Base-by-base conservation (phyloP, 2,329 filamentous ascomycete species). In the Pyrenochaeta sp. region DNA sequence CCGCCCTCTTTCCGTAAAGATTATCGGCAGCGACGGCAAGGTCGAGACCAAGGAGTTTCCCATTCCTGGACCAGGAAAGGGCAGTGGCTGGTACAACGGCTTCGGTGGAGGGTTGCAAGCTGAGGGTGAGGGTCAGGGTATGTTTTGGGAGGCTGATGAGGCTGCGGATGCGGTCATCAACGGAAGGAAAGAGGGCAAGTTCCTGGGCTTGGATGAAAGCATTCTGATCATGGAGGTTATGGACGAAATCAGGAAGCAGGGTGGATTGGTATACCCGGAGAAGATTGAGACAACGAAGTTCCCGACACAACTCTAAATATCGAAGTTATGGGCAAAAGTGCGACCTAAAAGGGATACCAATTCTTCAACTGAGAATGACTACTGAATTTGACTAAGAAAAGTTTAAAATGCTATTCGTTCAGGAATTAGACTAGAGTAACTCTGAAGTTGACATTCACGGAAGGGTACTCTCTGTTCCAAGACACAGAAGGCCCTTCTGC, bases 121-220 rank as follows among this genome's bases (percentile, higher is more conserved):
- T 44, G 82, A 83, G 19, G 80, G 77, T 10, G 72, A 77, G 57
- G 90, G 89, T 8, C 86, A 90, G 53, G 90, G 90, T 35, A 94
- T 95, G 89, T 94, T 90, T 74, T 93, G 87, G 87, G 88, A 92
- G 69, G 89, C 89, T 1, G 89, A 92, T 67, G 89, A 90, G 75
- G 87, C 83, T 53, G 89, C 86, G 19, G 79, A 85, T 31, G 89
- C 87, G 55, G 65, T 96, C 44, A 78, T 87, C 29, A 90, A 94
- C 66, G 89, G 90, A 15, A 84, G 84, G 72, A 81, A 86, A 61
- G 86, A 96, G 77, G 90, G 89, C 66, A 79, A 81, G 41, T 70
- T 56, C 41, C 59, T 71, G 34, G 80, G 80, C 9, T 74, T 94
- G 71, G 83, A 86, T 31, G 91, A 96, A 79, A 93, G 87, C 63